Conservation (phyloP, 2,329 filamentous ascomycete species). For the Fusarium sterilihyphosum region DNA sequence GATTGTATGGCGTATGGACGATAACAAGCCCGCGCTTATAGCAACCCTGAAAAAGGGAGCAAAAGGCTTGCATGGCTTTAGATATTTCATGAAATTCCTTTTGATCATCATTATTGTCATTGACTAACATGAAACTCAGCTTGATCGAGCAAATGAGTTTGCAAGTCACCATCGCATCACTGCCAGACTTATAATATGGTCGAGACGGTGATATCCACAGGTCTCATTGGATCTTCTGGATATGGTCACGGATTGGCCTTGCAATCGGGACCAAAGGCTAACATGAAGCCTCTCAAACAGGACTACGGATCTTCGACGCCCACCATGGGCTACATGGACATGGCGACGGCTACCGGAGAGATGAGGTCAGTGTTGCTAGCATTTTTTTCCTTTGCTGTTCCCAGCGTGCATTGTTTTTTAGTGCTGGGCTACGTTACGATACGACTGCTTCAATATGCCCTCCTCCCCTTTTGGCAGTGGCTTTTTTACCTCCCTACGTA, state of each 20-base stretch:
- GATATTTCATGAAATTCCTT: background rate
- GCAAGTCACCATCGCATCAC: background rate
- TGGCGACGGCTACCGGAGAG: constrained; percentile 59
- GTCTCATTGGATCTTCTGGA: background rate
- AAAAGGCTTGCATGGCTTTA: constrained; percentile 10
- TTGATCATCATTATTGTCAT: background rate
- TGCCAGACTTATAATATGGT: background rate
- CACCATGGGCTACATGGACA: constrained; percentile 65
- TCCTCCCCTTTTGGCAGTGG: background rate
- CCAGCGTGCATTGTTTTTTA: background rate
- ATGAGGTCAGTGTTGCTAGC: constrained; percentile 60
- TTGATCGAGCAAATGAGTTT: background rate
- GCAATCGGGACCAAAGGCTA: constrained; percentile 26
- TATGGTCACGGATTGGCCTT: constrained; percentile 9
- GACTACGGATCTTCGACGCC: constrained; percentile 65
- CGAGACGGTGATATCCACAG: constrained; percentile 3
- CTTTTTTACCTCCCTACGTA: background rate
- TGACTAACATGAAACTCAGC: constrained; percentile 12
- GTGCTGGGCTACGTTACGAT: background rate
- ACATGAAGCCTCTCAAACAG: constrained; percentile 51
- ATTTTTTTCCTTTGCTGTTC: constrained; percentile 24
- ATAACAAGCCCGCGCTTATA: constrained; percentile 15
- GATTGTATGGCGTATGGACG: constrained; percentile 19
- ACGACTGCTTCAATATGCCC: background rate
- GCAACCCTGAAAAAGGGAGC: constrained; percentile 11